phyloP scores from a whole-genome alignment of 371 early-diverging fungal genomes.

The Mucor mucedo region DNA sequence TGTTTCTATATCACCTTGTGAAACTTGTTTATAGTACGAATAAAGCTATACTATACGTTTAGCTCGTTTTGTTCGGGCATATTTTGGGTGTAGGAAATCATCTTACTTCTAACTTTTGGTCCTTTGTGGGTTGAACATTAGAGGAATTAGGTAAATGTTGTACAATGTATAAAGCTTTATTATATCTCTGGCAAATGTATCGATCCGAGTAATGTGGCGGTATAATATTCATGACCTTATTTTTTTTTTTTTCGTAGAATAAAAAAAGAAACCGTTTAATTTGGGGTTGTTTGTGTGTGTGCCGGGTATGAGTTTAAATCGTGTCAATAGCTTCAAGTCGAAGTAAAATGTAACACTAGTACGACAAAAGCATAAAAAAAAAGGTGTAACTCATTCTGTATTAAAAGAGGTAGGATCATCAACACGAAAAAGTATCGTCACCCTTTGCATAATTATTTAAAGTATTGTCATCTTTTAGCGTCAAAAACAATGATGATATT shows the following conservation, averaged over 20 bases:
- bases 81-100: neutral
- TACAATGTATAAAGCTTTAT: slow-evolving; percentile 48
- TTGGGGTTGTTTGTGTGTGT: too few species aligned
- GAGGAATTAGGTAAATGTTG: slow-evolving; percentile 52
- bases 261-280: neutral
- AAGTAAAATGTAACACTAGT: too few species aligned
- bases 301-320: too few species aligned
- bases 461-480: neutral
- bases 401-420: neutral
- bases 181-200: slow-evolving; percentile 42
- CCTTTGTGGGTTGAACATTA: slow-evolving; percentile 53
- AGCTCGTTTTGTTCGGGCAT: neutral
- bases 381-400: too few species aligned
- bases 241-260: neutral
- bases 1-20: slow-evolving; percentile 40
- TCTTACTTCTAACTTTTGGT: slow-evolving; percentile 49
- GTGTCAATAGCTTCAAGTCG: too few species aligned
- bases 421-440: slow-evolving; percentile 18
- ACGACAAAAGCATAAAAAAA: too few species aligned
- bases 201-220: slow-evolving; percentile 30
- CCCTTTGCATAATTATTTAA: slow-evolving; percentile 5
- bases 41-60: slow-evolving; percentile 33
- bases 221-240: neutral
- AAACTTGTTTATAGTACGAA: slow-evolving; percentile 54
- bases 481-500: slow-evolving; percentile 5